Conservation (phyloP, 139 green algal species). For the Picochlorum costavermella region DNA sequence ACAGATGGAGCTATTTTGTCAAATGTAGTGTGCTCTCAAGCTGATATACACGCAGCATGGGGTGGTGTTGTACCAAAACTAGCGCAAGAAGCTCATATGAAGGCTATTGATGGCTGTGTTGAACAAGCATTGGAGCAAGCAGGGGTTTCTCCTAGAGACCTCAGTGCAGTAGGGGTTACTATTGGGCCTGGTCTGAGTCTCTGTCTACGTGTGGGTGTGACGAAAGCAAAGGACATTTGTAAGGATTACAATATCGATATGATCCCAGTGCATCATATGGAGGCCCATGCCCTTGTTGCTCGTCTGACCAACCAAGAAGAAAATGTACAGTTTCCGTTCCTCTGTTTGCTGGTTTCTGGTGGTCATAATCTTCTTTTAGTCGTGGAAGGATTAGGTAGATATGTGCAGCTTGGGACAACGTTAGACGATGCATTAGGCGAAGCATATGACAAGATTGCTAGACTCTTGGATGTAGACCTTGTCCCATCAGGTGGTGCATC, state of each 20-base stretch:
- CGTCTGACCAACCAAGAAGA: constrained; percentile 24
- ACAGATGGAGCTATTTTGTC: constrained; percentile 64
- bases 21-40: constrained; percentile 67
- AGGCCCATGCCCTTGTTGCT: constrained; percentile 92
- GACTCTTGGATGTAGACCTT: constrained; percentile 79
- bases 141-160: constrained; percentile 33
- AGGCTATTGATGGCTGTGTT: constrained; percentile 85
- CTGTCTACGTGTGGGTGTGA: constrained; percentile 86
- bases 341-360: constrained; percentile 85
- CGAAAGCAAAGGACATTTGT: constrained; percentile 75
- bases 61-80: constrained; percentile 91
- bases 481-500: constrained; percentile 69
- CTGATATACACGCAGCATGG: constrained; percentile 84
- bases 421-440: constrained; percentile 77
- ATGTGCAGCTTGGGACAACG: constrained; percentile 83
- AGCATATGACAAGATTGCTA: constrained; percentile 83
- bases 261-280: constrained; percentile 94
- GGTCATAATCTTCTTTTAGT: constrained; percentile 94
- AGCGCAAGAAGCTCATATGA: constrained; percentile 77
- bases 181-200: constrained; percentile 87
- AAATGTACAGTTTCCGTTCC: constrained; percentile 70
- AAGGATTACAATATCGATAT: constrained; percentile 54
- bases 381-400: constrained; percentile 75
- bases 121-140: constrained; percentile 51
- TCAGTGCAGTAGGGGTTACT: constrained; percentile 85